Evolutionary conservation across 805 yeast genomes (phyloP).

Genomic region (Kodamaea neixiangensis): DNA sequence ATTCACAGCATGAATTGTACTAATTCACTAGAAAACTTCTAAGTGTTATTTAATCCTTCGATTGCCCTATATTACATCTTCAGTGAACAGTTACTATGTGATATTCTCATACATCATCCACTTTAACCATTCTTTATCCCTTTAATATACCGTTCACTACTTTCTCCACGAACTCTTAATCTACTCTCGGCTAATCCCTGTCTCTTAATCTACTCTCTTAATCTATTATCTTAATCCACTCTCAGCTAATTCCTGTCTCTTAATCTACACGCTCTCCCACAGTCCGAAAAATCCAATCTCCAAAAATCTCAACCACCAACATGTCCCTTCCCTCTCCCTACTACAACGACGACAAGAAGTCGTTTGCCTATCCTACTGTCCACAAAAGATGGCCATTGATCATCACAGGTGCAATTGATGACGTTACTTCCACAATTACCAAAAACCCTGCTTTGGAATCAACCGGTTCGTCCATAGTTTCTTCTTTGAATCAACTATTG

Average conservation of each 20-base stretch:
- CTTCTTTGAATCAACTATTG: slow-evolving; percentile 45
- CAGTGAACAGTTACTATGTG: too few species aligned
- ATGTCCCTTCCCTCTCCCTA: slow-evolving; percentile 49
- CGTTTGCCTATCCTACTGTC: slow-evolving; percentile 84
- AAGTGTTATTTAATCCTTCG: too few species aligned
- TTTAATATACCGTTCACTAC: too few species aligned
- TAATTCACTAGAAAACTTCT: too few species aligned
- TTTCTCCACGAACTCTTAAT: too few species aligned
- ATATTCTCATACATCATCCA: too few species aligned
- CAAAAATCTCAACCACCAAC: neutral
- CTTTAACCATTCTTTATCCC: too few species aligned
- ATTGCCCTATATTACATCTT: too few species aligned
- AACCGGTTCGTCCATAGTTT: slow-evolving; percentile 51
- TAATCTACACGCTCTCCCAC: neutral
- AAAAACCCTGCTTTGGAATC: slow-evolving; percentile 21
- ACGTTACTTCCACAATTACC: slow-evolving; percentile 45
- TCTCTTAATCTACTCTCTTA: neutral
- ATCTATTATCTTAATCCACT: neutral
- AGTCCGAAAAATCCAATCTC: neutral
- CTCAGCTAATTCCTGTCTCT: neutral
- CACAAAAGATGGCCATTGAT: slow-evolving; percentile 87
- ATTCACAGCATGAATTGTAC: too few species aligned
- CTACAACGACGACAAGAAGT: slow-evolving; percentile 64
- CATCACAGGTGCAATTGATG: slow-evolving; percentile 65
- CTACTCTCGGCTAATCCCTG: too few species aligned